Conservation (phyloP, 306 rosid species). For the Castanea crenata region DNA sequence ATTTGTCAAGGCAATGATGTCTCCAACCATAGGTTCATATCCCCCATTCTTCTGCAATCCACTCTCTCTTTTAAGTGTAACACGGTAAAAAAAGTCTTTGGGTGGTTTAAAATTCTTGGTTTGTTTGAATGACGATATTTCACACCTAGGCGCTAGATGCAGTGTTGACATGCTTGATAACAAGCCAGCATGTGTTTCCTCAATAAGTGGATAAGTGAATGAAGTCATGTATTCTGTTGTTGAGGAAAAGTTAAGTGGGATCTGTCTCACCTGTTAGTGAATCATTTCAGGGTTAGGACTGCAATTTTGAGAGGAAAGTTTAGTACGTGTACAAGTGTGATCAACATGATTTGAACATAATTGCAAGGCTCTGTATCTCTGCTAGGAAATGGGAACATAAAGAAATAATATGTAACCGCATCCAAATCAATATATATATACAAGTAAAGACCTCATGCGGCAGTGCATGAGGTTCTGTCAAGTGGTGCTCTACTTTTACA, state of each 20-base stretch:
- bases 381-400: too few relatives aligned
- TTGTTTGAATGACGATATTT: constrained; percentile 16
- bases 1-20: constrained; percentile 47
- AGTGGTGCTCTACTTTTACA: too few relatives aligned
- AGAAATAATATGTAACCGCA: too few relatives aligned
- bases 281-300: not conserved
- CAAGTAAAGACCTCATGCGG: too few relatives aligned
- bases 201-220: constrained; percentile 45
- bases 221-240: constrained; percentile 34
- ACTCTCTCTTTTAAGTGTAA: not conserved
- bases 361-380: not conserved
- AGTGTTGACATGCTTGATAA: constrained; percentile 30
- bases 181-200: constrained; percentile 52
- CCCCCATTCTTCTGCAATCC: constrained; percentile 6
- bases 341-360: not conserved
- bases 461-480: too few relatives aligned
- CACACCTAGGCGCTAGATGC: constrained; percentile 31
- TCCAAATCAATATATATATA: too few relatives aligned
- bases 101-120: not conserved
- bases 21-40: constrained; percentile 46
- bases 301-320: not conserved
- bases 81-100: constrained; percentile 15
- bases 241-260: constrained; percentile 44
- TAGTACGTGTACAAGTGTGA: not conserved
- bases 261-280: constrained; percentile 36